Conservation (phyloP, 139 green algal species). For the Asterochloris erici region DNA sequence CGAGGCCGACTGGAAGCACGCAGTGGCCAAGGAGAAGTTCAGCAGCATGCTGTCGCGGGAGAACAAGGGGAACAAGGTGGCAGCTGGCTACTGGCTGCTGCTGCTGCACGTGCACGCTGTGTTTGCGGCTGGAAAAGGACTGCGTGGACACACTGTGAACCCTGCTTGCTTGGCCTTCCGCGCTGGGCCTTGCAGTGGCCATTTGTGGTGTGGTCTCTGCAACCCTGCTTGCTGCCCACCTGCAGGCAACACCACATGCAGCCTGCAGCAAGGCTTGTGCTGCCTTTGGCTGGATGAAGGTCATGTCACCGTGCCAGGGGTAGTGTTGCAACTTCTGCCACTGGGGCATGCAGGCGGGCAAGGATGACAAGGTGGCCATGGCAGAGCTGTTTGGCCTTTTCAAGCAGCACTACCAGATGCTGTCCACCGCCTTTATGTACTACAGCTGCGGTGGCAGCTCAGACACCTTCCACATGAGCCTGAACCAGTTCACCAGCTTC, state of each 20-base stretch:
- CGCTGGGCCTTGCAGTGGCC: not conserved
- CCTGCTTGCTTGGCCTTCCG: too few relatives aligned
- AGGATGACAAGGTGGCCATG: slow-evolving; percentile 56
- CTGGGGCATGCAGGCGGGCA: slow-evolving; percentile 7
- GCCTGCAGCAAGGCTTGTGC: not conserved
- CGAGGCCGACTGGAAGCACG: slow-evolving; percentile 62
- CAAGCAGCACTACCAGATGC: slow-evolving; percentile 44
- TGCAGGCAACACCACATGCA: not conserved
- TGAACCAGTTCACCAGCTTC: slow-evolving; percentile 54
- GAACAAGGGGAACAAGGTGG: slow-evolving; percentile 55
- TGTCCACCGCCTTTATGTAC: slow-evolving; percentile 55
- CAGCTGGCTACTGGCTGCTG: too few relatives aligned
- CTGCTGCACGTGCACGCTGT: too few relatives aligned
- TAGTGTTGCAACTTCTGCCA: not conserved
- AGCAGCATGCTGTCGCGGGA: slow-evolving; percentile 58
- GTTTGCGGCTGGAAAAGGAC: too few relatives aligned
- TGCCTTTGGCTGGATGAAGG: not conserved
- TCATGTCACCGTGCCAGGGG: not conserved
- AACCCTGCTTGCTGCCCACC: too few relatives aligned
- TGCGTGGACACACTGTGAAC: too few relatives aligned
- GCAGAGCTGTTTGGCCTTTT: slow-evolving; percentile 56
- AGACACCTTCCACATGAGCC: slow-evolving; percentile 69
- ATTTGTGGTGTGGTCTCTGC: not conserved
- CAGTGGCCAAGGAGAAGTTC: slow-evolving; percentile 73
- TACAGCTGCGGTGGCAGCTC: slow-evolving; percentile 52